Conservation (phyloP, 306 rosid genomes). For the Carpinus fangiana region DNA sequence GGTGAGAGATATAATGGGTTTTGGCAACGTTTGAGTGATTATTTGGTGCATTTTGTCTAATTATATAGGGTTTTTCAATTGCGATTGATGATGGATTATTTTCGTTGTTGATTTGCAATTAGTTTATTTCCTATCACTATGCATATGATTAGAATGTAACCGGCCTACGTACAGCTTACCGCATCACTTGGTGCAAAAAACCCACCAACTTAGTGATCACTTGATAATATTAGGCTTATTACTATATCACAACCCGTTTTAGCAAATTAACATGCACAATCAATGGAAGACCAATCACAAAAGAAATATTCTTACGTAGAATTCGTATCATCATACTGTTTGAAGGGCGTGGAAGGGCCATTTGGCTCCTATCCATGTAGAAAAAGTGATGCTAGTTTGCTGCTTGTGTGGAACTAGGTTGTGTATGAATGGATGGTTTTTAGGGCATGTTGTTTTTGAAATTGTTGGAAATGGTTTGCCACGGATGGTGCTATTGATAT, state of each 20-base stretch:
- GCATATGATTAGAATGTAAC: not conserved
- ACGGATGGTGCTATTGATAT: not conserved
- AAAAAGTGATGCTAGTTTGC: not conserved
- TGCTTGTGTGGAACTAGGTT: not conserved
- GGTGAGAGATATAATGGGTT: slow-evolving; percentile 25
- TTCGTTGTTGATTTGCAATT: not conserved
- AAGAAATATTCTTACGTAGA: too few species aligned
- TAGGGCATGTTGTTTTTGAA: not conserved
- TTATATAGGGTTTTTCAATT: not conserved
- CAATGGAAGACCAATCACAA: too few species aligned
- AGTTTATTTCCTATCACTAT: not conserved
- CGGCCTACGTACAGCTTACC: too few species aligned
- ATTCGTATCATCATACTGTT: not conserved
- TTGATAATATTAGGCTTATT: too few species aligned
- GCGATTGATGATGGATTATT: not conserved
- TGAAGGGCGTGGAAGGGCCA: not conserved
- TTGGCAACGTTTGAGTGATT: not conserved
- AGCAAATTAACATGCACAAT: too few species aligned
- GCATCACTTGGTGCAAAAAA: too few species aligned
- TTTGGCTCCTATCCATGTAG: not conserved
- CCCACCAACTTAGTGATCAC: too few species aligned
- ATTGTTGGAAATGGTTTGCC: not conserved
- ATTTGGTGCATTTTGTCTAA: not conserved
- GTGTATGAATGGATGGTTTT: not conserved
- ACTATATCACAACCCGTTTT: too few species aligned